Conservation (phyloP, 2,329 filamentous ascomycete species). For the Aspergillus brunneoviolaceus region DNA sequence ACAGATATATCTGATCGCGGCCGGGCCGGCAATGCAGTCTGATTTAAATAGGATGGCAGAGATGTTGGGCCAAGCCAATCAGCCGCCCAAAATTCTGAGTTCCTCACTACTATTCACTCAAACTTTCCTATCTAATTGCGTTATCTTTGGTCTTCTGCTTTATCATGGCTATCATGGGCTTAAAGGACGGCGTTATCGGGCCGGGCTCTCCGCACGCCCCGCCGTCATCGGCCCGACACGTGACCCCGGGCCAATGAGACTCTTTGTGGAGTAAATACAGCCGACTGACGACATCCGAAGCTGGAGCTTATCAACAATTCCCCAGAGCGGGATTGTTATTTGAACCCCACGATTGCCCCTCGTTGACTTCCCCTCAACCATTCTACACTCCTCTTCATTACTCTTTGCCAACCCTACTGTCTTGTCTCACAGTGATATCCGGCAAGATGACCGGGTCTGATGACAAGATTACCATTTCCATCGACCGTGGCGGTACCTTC, state of each 20-base stretch:
- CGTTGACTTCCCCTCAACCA: background rate
- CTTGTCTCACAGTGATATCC: background rate
- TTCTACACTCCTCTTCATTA: background rate
- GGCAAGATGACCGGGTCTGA: slow-evolving; percentile 4
- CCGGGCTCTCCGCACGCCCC: slow-evolving; percentile 19
- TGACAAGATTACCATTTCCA: slow-evolving; percentile 38
- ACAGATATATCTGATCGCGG: too few relatives aligned
- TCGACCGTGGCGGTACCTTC: slow-evolving; percentile 44
- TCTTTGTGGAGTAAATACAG: background rate
- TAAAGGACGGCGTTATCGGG: slow-evolving; percentile 17
- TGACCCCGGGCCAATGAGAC: slow-evolving; percentile 16
- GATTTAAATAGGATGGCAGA: too few relatives aligned
- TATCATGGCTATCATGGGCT: background rate
- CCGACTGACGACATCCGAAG: background rate
- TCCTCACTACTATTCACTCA: too few relatives aligned
- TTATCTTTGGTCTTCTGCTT: background rate
- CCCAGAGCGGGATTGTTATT: slow-evolving; percentile 7
- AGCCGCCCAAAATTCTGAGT: too few relatives aligned
- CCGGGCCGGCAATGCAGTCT: too few relatives aligned
- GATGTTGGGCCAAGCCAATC: too few relatives aligned
- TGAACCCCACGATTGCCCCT: slow-evolving; percentile 14
- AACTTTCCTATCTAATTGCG: background rate
- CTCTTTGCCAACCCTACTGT: background rate
- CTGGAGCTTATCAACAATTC: slow-evolving; percentile 3
- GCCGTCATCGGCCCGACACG: slow-evolving; percentile 31